Conservation (phyloP, 805 yeast species). For the Wickerhamomyces hampshirensis region DNA sequence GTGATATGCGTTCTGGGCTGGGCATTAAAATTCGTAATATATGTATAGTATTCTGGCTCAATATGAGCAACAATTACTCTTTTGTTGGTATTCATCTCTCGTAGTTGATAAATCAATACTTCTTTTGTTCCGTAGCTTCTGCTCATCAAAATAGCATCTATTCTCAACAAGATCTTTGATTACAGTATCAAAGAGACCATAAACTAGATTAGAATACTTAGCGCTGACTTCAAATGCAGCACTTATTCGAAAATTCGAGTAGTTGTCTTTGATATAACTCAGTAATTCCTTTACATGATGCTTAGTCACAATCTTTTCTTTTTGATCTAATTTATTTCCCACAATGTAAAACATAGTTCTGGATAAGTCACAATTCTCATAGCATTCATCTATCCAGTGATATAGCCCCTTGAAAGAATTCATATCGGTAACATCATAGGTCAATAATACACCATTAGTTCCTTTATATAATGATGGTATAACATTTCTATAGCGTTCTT, state of each 20-base stretch:
- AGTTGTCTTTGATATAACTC: conserved; percentile 26
- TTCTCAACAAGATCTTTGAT: conserved; percentile 37
- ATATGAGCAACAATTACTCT: conserved; percentile 22
- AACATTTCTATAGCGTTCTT: conserved; percentile 42
- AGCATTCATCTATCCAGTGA: conserved; percentile 40
- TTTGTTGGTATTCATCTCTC: conserved; percentile 18
- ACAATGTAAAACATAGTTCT: conserved; percentile 36
- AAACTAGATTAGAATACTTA: conserved; percentile 34
- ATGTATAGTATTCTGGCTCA: conserved; percentile 4
- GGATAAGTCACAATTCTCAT: conserved; percentile 29
- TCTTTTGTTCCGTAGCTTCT: conserved; percentile 21
- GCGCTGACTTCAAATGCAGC: conserved; percentile 46
- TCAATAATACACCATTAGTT: conserved; percentile 40
- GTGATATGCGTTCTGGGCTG: background rate
- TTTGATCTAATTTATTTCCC: conserved; percentile 41
- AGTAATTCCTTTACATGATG: conserved; percentile 33
- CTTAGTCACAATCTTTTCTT: conserved; percentile 33
- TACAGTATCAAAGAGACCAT: conserved; percentile 33
- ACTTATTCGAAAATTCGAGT: conserved; percentile 28
- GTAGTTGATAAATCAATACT: conserved; percentile 25
- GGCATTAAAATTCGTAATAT: conserved; percentile 9
- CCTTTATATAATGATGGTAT: conserved; percentile 41
- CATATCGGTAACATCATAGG: conserved; percentile 39
- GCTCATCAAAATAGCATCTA: conserved; percentile 33
- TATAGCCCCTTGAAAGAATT: conserved; percentile 33